Percentiles rank a stretch among this genome's conserved stretches.
phyloP scores from a whole-genome alignment of 352 stramenopile species.

The Thalassiosira delicatula region DNA sequence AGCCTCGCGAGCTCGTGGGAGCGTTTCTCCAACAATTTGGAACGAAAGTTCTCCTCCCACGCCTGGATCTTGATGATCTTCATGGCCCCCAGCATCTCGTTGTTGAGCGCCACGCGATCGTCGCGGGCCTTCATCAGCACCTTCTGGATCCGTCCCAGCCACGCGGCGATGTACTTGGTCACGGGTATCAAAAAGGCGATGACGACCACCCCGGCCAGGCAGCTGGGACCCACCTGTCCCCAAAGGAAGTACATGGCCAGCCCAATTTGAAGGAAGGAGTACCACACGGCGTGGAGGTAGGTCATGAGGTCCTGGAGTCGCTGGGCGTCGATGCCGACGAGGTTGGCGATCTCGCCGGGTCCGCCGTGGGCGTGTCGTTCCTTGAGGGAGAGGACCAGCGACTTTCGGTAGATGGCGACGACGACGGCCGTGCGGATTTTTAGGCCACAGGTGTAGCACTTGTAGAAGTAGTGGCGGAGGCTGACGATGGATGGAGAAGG shows the following conservation, averaged over 20 bases:
- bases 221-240: slow-evolving; percentile 80
- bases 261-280: slow-evolving; percentile 86
- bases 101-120: slow-evolving; percentile 91
- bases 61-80: slow-evolving; percentile 95
- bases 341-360: slow-evolving; percentile 84
- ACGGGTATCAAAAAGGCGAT: slow-evolving; percentile 81
- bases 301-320: slow-evolving; percentile 82
- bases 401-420: slow-evolving; percentile 80
- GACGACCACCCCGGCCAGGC: slow-evolving; percentile 82
- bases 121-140: slow-evolving; percentile 83
- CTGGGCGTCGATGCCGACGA: slow-evolving; percentile 84
- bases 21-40: slow-evolving; percentile 85
- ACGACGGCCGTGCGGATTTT: slow-evolving; percentile 78
- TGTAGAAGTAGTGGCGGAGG: no score
- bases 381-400: slow-evolving; percentile 69
- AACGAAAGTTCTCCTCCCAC: slow-evolving; percentile 90
- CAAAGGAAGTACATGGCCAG: slow-evolving; percentile 84
- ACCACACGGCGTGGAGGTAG: slow-evolving; percentile 90
- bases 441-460: no score
- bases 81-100: slow-evolving; percentile 91
- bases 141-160: slow-evolving; percentile 72
- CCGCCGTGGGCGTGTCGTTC: slow-evolving; percentile 75
- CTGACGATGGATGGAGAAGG: no score
- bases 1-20: slow-evolving; percentile 83
- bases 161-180: slow-evolving; percentile 77